Evolutionary conservation across 2,329 filamentous ascomycete species (phyloP), one percentile per base, ranked within the genome.

Genomic region (Juglanconis oblonga): DNA sequence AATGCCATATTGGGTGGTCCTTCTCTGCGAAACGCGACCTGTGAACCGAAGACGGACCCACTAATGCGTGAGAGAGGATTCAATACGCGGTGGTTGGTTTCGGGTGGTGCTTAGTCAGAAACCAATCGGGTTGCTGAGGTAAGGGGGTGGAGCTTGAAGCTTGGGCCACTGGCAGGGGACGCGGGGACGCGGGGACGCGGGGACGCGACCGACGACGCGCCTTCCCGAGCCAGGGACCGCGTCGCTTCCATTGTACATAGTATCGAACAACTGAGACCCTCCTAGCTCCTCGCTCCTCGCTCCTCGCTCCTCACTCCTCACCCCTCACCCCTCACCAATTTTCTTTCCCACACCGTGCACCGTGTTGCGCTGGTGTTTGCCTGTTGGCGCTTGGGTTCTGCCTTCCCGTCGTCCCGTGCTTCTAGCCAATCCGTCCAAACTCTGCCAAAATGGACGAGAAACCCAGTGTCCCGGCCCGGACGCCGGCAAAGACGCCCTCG

Each of bases 401-500:
- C 40, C 36, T 33, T 38, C 10, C n/a, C 31, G 33, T 14, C 17
- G 13, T 36, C 13, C 17, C 9, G 32, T 24, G 11, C 48, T 36
- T 36, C 14, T 35, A 11, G 42, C 45, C 47, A 58, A 58, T 61
- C 58, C 54, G 24, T 38, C 52, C 31, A 32, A 7, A 29, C n/a
- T 42, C 38, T 14, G 7, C 48, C 38, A 63, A 36, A 36, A 63
- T 63, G 61, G 61, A 50, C 31, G 58, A 63, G 35, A 61, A 56
- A 58, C 36, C 58, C 11, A 52, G 59, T 38, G 29, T 45, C 13
- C 63, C 67, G 40, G 70, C 70, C 38, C 72, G 73, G 52, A 76
- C 74, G 36, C 73, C 76, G 33, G 71, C 73, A 40, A 74, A 68
- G 65, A 68, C 72, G 29, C 62, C 71, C 5, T 63, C 71, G 31